Base-by-base conservation (phyloP, 495 filamentous ascomycete genomes). In the Talaromyces proteolyticus region DNA sequence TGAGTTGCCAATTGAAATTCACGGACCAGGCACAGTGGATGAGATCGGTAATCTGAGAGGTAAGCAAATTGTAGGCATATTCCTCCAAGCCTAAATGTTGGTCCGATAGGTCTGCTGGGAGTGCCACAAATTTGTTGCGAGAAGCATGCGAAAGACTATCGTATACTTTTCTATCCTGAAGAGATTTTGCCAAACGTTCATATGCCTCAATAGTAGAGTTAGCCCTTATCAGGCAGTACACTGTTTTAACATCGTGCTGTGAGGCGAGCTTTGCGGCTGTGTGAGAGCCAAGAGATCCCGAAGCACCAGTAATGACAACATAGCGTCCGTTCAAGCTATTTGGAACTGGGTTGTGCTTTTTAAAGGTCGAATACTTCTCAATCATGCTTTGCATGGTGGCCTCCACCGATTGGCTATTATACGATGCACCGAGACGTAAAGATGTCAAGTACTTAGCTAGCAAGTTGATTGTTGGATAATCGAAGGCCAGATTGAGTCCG, bases 1-100 rank as follows among this genome's bases (percentile, higher is more conserved):
- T 57, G 4, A 87, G 67, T 4, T 71, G 67, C 55, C 80, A 66
- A 51, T 79, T 84, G 72, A 87, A 88, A 60, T 87, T 86, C 21
- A 87, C 85, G 4, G 80, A 75, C 85, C 85, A 88, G 29, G 82
- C 85, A n/a, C 76, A 72, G 60, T 87, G 85, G 44, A 85, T 75
- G 21, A 85, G 64, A 0, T 67, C 53, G 3, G 77, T 80, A 1
- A 68, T 64, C 45, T 66, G 62, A 3, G 56, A 56, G 2, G 58
- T 62, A 1, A 86, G 56, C 0, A 58, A 44, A 2, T 60, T 51
- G 51, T 77, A 75, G 12, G 50, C 57, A 0, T 56, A 42, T 0
- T 53, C 21, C 17, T 58, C 49, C 0, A 85, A 64, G 12, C 80
- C 80, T 3, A 86, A 63, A 6, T 49, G 52, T 4, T 65, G 40